phyloP scores from a whole-genome alignment of 495 filamentous ascomycete species.

The Neurospora hispaniola region DNA sequence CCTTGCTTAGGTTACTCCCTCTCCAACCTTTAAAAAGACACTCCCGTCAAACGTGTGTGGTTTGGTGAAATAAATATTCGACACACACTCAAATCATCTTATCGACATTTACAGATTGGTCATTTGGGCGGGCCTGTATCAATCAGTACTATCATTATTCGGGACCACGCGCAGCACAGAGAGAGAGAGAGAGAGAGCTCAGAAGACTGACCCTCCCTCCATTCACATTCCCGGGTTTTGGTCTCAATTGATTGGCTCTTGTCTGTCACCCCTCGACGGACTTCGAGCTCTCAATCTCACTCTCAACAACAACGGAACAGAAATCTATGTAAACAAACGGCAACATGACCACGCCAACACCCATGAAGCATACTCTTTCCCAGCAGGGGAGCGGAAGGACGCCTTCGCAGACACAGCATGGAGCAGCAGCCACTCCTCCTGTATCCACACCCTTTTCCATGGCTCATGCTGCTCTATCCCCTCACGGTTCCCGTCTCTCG shows the following conservation, averaged over 20 bases:
- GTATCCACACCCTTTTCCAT: conserved; percentile 46
- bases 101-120: not conserved
- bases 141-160: not conserved
- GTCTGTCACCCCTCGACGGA: not conserved
- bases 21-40: not conserved
- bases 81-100: not conserved
- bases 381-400: conserved; percentile 33
- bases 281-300: not conserved
- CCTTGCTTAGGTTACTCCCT: not conserved
- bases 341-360: conserved; percentile 41
- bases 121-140: not conserved
- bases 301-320: not conserved
- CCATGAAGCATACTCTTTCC: conserved; percentile 34
- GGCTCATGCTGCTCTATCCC: conserved; percentile 40
- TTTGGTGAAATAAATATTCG: not conserved
- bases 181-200: not conserved
- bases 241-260: not conserved
- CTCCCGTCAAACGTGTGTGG: not conserved
- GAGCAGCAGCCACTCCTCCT: conserved; percentile 40
- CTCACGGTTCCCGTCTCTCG: conserved; percentile 37
- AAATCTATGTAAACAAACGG: not conserved
- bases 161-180: not conserved
- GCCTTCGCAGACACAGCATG: conserved; percentile 33
- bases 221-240: not conserved
- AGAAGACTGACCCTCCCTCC: not conserved